phyloP scores from a whole-genome alignment of 768 basidiomycete species.

The Lyophyllum atratum region DNA sequence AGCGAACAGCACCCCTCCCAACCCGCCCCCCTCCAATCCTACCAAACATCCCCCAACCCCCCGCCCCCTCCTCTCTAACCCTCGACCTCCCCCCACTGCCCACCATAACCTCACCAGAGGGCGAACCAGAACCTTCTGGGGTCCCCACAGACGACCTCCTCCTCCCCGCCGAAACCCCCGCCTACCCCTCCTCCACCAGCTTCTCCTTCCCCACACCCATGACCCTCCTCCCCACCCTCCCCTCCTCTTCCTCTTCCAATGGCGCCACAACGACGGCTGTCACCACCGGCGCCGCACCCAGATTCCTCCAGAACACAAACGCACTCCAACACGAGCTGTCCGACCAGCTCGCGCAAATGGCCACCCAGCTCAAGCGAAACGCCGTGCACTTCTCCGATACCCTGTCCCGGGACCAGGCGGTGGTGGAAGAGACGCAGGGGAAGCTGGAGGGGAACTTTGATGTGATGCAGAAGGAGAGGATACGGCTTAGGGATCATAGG shows the following conservation, averaged over 20 bases:
- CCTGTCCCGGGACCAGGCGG: slow-evolving; percentile 72
- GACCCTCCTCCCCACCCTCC: slow-evolving; percentile 32
- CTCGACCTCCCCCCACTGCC: slow-evolving; percentile 11
- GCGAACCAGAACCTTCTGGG: slow-evolving; percentile 7
- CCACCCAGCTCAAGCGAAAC: slow-evolving; percentile 82
- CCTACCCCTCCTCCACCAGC: slow-evolving; percentile 19
- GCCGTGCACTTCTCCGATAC: slow-evolving; percentile 75
- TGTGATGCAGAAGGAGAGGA: slow-evolving; percentile 65
- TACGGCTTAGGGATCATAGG: slow-evolving; percentile 59
- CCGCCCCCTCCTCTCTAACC: slow-evolving; percentile 22
- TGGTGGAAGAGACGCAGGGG: slow-evolving; percentile 65
- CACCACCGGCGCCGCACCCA: slow-evolving; percentile 28
- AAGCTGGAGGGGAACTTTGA: slow-evolving; percentile 77
- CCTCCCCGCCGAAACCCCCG: slow-evolving; percentile 35
- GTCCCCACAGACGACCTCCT: slow-evolving; percentile 39
- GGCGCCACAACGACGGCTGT: slow-evolving; percentile 28
- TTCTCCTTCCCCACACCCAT: slow-evolving; percentile 25
- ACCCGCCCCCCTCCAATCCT: slow-evolving; percentile 50
- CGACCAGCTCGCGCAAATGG: slow-evolving; percentile 80
- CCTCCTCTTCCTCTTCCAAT: slow-evolving; percentile 32
- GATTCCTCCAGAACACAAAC: slow-evolving; percentile 55
- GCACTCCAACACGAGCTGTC: slow-evolving; percentile 75
- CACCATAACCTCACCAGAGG: background rate
- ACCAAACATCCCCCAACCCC: slow-evolving; percentile 52
- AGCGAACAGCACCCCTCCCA: slow-evolving; percentile 45